Conservation (phyloP, 2,329 filamentous ascomycete species). For the Alternaria metachromatica region DNA sequence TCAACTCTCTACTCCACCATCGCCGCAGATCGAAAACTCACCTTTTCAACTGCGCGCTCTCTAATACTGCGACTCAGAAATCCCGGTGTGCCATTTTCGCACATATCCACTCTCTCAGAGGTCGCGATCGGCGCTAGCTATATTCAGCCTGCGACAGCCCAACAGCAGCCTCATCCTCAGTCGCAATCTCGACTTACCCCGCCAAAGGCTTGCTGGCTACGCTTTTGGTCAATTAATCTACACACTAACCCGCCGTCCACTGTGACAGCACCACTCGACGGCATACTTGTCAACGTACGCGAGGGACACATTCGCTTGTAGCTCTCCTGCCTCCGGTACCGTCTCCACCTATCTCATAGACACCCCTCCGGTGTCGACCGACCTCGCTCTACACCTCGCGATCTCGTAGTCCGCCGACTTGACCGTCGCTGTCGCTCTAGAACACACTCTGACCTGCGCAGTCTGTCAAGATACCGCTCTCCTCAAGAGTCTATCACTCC, state of each 20-base stretch:
- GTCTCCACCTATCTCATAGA: slow-evolving; percentile 30
- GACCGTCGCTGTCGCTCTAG: slow-evolving; percentile 37
- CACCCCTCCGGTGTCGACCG: slow-evolving; percentile 38
- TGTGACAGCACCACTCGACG: slow-evolving; percentile 34
- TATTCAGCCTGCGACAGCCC: slow-evolving; percentile 35
- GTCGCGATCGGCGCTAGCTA: slow-evolving; percentile 42
- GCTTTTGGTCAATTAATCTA: slow-evolving; percentile 47
- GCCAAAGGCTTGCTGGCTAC: slow-evolving; percentile 54
- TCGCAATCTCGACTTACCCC: slow-evolving; percentile 30
- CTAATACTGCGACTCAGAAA: slow-evolving; percentile 37
- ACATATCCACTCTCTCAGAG: slow-evolving; percentile 42
- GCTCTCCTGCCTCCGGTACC: slow-evolving; percentile 79
- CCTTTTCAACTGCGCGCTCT: slow-evolving; percentile 39
- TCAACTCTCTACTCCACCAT: slow-evolving; percentile 31
- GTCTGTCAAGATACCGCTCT: slow-evolving; percentile 41
- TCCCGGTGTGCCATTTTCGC: slow-evolving; percentile 30
- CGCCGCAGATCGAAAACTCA: slow-evolving; percentile 36
- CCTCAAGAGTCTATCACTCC: slow-evolving; percentile 37
- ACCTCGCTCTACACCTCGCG: slow-evolving; percentile 38
- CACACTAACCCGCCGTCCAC: slow-evolving; percentile 35
- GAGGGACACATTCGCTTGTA: slow-evolving; percentile 99
- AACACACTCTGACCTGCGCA: slow-evolving; percentile 43
- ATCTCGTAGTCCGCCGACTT: slow-evolving; percentile 39
- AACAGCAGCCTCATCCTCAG: slow-evolving; percentile 35
- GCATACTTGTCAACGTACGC: slow-evolving; percentile 57